phyloP scores from a whole-genome alignment of 2,329 filamentous ascomycete genomes.

The Aspergillus tubingensis region DNA sequence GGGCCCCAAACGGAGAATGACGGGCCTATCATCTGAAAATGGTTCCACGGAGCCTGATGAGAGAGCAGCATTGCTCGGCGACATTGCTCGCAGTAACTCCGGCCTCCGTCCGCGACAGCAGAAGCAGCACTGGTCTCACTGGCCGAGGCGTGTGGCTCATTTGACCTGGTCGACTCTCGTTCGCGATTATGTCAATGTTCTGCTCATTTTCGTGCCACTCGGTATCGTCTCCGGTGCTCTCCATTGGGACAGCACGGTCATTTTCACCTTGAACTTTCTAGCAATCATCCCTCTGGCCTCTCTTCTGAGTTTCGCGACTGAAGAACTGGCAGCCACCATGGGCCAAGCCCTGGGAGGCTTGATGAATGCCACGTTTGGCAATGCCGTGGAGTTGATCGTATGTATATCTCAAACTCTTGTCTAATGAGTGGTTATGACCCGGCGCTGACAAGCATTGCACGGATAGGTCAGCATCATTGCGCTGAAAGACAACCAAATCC shows the following conservation, averaged over 20 bases:
- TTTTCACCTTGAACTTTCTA: constrained; percentile 65
- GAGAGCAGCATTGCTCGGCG: constrained; percentile 36
- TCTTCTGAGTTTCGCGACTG: constrained; percentile 64
- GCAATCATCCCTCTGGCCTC: constrained; percentile 65
- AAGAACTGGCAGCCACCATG: constrained; percentile 62
- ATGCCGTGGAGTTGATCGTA: constrained; percentile 70
- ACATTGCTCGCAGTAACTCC: constrained; percentile 21
- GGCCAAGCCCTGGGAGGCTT: constrained; percentile 64
- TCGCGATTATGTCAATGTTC: constrained; percentile 59
- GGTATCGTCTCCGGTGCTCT: constrained; percentile 65
- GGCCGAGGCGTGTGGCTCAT: constrained; percentile 42
- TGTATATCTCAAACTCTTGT: constrained; percentile 20
- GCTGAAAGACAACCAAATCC: constrained; percentile 79
- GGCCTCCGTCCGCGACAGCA: constrained; percentile 27
- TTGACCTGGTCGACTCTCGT: constrained; percentile 48
- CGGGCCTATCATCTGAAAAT: constrained; percentile 29
- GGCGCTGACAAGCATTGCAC: neutral
- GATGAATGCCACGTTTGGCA: constrained; percentile 68
- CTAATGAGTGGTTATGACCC: neutral
- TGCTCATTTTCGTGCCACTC: constrained; percentile 65
- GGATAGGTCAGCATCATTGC: constrained; percentile 86
- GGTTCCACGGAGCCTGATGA: constrained; percentile 36
- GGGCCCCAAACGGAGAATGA: constrained; percentile 34
- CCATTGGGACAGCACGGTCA: constrained; percentile 57
- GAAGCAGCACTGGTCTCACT: constrained; percentile 43